Evolutionary conservation across 345 rosid species (phyloP).

Genomic region (Pistacia atlantica): DNA sequence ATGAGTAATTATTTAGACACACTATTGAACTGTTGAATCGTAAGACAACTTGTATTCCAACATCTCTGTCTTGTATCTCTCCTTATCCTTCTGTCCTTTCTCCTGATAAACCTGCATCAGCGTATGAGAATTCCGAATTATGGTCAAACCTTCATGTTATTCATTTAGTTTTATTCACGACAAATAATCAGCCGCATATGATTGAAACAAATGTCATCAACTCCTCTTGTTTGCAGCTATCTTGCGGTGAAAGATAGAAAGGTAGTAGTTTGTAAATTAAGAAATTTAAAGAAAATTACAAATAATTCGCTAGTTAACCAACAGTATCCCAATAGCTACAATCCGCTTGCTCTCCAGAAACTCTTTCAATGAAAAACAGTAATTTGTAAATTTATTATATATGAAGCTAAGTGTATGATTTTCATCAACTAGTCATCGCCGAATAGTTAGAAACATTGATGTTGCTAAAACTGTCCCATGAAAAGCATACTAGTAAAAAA

Average conservation of each 20-base stretch:
- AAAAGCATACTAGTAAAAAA: not conserved
- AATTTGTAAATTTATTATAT: not conserved
- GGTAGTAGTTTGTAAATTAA: too few relatives aligned
- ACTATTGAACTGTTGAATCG: constrained; percentile 29
- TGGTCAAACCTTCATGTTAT: not conserved
- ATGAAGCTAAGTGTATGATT: not conserved
- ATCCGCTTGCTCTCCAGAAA: not conserved
- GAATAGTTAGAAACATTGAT: not conserved
- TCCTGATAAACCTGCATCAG: constrained; percentile 66
- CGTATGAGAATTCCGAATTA: not conserved
- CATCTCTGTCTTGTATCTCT: constrained; percentile 76
- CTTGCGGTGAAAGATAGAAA: not conserved
- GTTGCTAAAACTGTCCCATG: not conserved
- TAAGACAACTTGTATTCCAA: constrained; percentile 50
- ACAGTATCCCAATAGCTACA: not conserved
- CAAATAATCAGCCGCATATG: not conserved
- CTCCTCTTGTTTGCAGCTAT: not conserved
- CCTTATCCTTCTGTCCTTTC: constrained; percentile 69
- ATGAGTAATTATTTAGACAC: not conserved
- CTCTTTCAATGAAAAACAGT: not conserved
- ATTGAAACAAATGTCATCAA: not conserved
- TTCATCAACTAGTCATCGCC: not conserved
- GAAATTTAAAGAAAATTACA: too few relatives aligned
- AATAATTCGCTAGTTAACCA: not conserved
- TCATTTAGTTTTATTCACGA: not conserved